Percentiles rank a stretch among this genome's conserved stretches.
phyloP scores from a whole-genome alignment of 441 rosid species.

The Mallotus repandus region DNA sequence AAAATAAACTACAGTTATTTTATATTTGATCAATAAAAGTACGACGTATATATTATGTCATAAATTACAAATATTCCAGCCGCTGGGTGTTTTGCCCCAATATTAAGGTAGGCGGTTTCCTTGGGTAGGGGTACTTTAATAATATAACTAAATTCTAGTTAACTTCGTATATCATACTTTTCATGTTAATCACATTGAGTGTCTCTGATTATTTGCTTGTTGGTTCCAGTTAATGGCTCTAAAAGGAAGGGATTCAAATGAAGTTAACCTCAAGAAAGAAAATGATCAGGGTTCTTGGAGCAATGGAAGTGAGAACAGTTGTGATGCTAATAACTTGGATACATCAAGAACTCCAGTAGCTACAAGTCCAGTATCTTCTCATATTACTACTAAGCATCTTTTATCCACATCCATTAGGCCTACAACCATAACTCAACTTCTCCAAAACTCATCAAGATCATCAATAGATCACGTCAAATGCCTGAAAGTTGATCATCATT shows the following conservation, averaged over 20 bases:
- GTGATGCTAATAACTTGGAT: slow-evolving; percentile 62
- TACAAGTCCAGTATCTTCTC: slow-evolving; percentile 45
- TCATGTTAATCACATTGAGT: neutral
- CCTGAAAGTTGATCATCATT: slow-evolving; percentile 53
- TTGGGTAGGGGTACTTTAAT: neutral
- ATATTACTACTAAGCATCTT: slow-evolving; percentile 41
- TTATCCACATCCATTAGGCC: slow-evolving; percentile 57
- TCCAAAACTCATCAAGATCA: slow-evolving; percentile 51
- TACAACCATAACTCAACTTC: slow-evolving; percentile 46
- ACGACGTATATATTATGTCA: too few species aligned
- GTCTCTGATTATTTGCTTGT: neutral
- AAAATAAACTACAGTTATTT: too few species aligned
- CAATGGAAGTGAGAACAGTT: slow-evolving; percentile 74
- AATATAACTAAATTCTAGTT: slow-evolving; percentile 19
- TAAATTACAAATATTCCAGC: too few species aligned
- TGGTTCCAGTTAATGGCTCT: slow-evolving; percentile 53
- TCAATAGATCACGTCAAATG: slow-evolving; percentile 34
- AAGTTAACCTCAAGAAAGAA: slow-evolving; percentile 53
- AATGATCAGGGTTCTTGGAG: slow-evolving; percentile 65
- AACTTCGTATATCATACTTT: slow-evolving; percentile 4
- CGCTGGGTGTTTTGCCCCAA: neutral
- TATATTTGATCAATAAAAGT: too few species aligned
- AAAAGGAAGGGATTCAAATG: slow-evolving; percentile 52
- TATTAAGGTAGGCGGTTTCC: neutral
- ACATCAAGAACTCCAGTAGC: slow-evolving; percentile 45